Evolutionary conservation across 2,329 filamentous ascomycete genomes (phyloP).

Genomic region (Mycosphaerella arachidis): DNA sequence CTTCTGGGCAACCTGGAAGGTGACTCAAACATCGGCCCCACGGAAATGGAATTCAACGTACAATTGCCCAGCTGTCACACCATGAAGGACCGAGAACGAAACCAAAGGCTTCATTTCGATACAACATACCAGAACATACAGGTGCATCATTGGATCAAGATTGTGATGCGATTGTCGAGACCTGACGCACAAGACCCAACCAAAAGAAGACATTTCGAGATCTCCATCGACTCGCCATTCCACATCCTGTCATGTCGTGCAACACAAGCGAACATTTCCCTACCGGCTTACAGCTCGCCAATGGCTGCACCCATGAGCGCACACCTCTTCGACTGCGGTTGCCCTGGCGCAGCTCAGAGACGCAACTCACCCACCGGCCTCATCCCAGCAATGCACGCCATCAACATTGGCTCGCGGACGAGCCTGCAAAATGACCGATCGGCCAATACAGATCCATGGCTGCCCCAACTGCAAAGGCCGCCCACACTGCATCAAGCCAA

Average conservation of each 20-base stretch:
- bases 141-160: constrained; percentile 97
- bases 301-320: constrained; percentile 26
- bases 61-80: constrained; percentile 84
- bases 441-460: constrained; percentile 17
- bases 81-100: constrained; percentile 68
- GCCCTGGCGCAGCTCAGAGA: constrained; percentile 59
- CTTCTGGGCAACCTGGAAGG: constrained; percentile 74
- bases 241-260: constrained; percentile 89
- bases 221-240: constrained; percentile 92
- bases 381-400: constrained; percentile 56
- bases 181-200: constrained; percentile 71
- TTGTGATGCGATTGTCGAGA: constrained; percentile 87
- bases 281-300: constrained; percentile 71
- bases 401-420: constrained; percentile 36
- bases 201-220: constrained; percentile 86
- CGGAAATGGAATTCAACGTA: constrained; percentile 91
- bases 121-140: constrained; percentile 92
- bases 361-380: constrained; percentile 46
- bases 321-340: constrained; percentile 55
- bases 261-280: constrained; percentile 81
- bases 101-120: constrained; percentile 71
- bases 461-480: constrained; percentile 50
- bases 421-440: constrained; percentile 23
- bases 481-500: constrained; percentile 38
- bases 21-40: constrained; percentile 75